Percentiles rank a stretch among this genome's conserved stretches.
phyloP scores from a whole-genome alignment of 192 early-diverging fungal species.

The Linderina pennispora region DNA sequence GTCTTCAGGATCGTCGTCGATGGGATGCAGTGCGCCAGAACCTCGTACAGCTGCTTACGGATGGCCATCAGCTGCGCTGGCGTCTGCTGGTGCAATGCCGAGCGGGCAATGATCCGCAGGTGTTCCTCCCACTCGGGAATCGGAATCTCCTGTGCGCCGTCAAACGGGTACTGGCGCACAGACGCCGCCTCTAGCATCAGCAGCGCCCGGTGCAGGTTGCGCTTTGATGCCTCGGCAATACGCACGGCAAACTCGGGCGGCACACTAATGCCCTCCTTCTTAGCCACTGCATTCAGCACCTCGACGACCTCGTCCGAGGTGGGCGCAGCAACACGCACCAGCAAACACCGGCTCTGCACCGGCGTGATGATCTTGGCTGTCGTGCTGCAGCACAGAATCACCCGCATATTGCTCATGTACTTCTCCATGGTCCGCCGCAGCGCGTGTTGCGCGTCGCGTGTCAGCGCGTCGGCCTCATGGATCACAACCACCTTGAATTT shows the following conservation, averaged over 20 bases:
- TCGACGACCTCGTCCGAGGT: slow-evolving; percentile 62
- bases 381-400: slow-evolving; percentile 88
- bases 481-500: slow-evolving; percentile 93
- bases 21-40: slow-evolving; percentile 87
- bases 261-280: slow-evolving; percentile 68
- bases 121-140: slow-evolving; percentile 86
- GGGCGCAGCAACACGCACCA: slow-evolving; percentile 83
- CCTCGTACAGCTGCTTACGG: slow-evolving; percentile 76
- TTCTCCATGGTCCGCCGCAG: slow-evolving; percentile 99
- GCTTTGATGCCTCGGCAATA: slow-evolving; percentile 63
- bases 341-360: slow-evolving; percentile 85
- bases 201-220: slow-evolving; percentile 85
- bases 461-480: slow-evolving; percentile 87
- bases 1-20: slow-evolving; percentile 74
- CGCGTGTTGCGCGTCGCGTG: slow-evolving; percentile 89
- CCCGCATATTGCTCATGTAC: slow-evolving; percentile 86
- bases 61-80: slow-evolving; percentile 66
- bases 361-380: slow-evolving; percentile 90
- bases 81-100: slow-evolving; percentile 71
- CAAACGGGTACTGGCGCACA: slow-evolving; percentile 57
- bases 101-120: slow-evolving; percentile 59
- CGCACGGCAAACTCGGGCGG: slow-evolving; percentile 55
- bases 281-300: slow-evolving; percentile 70
- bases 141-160: slow-evolving; percentile 51
- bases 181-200: slow-evolving; percentile 84